A percentile compares a stretch with the other conserved stretches of the same genome.
Conservation (phyloP, 1,284 basidiomycete species). For the Trametes hirsuta region DNA sequence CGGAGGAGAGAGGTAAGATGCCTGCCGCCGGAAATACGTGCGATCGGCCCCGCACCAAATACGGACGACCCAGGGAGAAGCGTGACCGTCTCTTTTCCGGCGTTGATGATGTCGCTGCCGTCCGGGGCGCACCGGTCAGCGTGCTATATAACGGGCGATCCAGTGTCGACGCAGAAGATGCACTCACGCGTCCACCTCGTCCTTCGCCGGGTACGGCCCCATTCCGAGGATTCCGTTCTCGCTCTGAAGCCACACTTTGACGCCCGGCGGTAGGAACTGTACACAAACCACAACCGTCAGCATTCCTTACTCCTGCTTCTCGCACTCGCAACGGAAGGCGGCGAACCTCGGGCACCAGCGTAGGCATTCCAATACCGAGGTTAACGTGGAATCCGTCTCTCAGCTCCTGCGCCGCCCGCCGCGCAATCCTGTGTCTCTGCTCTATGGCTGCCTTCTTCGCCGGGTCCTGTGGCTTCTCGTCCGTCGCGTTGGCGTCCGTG, state of each 20-base stretch:
- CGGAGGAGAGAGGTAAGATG: background rate
- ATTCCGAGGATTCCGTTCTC: constrained; percentile 96
- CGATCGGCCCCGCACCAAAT: constrained; percentile 61
- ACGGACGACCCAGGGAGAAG: constrained; percentile 90
- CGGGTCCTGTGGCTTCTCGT: constrained; percentile 32
- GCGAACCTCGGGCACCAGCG: constrained; percentile 69
- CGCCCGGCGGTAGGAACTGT: constrained; percentile 73
- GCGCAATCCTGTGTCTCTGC: constrained; percentile 78
- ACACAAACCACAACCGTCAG: background rate
- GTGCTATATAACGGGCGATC: constrained; percentile 2
- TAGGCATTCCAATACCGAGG: constrained; percentile 88
- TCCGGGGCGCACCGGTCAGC: constrained; percentile 8
- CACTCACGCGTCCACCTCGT: constrained; percentile 89
- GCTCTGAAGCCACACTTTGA: constrained; percentile 92
- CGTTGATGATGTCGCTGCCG: constrained; percentile 86
- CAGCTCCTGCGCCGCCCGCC: constrained; percentile 86
- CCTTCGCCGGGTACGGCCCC: constrained; percentile 90
- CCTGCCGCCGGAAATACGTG: constrained; percentile 2
- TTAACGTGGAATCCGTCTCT: constrained; percentile 86
- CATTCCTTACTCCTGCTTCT: background rate
- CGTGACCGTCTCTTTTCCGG: constrained; percentile 95
- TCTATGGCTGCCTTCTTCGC: constrained; percentile 54
- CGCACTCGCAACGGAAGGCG: background rate
- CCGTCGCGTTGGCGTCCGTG: constrained; percentile 26
- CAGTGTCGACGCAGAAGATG: background rate